Conservation (phyloP, 2,329 filamentous ascomycete species). For the Penicillium sp. region DNA sequence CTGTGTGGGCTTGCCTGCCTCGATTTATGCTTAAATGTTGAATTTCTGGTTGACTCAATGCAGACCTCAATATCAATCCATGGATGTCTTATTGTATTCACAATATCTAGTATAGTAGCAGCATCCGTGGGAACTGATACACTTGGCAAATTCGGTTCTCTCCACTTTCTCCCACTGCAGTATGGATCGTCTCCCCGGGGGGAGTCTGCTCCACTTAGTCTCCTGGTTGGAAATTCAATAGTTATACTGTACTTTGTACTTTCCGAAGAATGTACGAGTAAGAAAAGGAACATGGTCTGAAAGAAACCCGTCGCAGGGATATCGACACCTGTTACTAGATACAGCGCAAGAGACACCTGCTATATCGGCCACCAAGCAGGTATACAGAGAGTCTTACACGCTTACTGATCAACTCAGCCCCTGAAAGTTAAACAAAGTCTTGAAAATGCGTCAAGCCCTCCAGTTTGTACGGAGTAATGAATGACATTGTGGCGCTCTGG, state of each 20-base stretch:
- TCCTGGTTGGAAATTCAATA: constrained; percentile 12
- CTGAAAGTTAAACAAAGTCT: neutral
- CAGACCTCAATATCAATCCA: too few species aligned
- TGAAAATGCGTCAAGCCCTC: neutral
- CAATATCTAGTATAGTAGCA: neutral
- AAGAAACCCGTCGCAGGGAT: neutral
- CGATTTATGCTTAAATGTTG: too few species aligned
- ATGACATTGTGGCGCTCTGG: constrained; percentile 9
- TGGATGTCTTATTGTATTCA: too few species aligned
- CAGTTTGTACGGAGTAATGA: neutral
- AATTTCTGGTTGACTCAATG: too few species aligned
- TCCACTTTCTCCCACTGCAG: constrained; percentile 16
- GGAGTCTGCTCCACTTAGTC: constrained; percentile 15
- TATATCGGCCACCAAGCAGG: neutral
- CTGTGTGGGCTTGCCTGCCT: too few species aligned
- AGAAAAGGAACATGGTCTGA: neutral
- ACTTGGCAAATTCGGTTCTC: neutral
- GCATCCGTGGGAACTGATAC: constrained; percentile 1
- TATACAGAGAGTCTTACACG: neutral
- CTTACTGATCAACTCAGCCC: neutral
- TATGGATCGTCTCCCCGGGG: constrained; percentile 20
- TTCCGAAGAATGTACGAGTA: neutral
- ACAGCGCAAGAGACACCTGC: neutral
- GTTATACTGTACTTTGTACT: neutral
- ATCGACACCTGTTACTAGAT: too few species aligned